These are phyloP conservation scores for Neopestalotiopsis sp. DNA, from an alignment of 2,329 filamentous ascomycete genomes.

Conservation along the genomic window DNA sequence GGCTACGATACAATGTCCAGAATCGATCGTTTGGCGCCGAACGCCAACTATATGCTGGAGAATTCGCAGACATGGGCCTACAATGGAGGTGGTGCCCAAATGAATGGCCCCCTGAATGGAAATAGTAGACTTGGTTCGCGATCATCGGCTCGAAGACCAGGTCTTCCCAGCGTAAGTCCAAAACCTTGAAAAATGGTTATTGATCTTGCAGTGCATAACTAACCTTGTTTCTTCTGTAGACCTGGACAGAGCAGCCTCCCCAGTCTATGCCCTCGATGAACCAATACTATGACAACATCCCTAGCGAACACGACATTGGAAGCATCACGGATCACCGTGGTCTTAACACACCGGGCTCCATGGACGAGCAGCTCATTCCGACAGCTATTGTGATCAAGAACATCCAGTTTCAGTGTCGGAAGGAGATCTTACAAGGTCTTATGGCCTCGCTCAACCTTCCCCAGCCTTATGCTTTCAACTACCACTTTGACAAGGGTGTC, in stretches of 20 bases:
- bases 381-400: conserved; percentile 99
- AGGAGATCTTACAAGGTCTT: conserved; percentile 88
- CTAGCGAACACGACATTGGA: conserved; percentile 43
- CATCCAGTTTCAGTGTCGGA: conserved; percentile 97
- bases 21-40: conserved; percentile 43
- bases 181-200: neutral
- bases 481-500: conserved; percentile 98
- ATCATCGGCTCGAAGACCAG: conserved; percentile 60
- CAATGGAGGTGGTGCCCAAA: conserved; percentile 66
- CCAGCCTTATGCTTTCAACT: conserved; percentile 98
- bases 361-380: conserved; percentile 88
- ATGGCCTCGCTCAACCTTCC: conserved; percentile 96
- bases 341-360: conserved; percentile 49
- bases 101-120: conserved; percentile 70
- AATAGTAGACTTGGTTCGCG: conserved; percentile 58
- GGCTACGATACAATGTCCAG: conserved; percentile 56
- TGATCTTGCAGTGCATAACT: conserved; percentile 10
- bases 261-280: conserved; percentile 49
- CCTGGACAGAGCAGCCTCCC: conserved; percentile 55
- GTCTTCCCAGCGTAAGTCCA: conserved; percentile 74
- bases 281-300: conserved; percentile 41
- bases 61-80: conserved; percentile 85
- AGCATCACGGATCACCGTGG: conserved; percentile 40
- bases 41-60: conserved; percentile 58
- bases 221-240: conserved; percentile 38